Percentiles rank a stretch among this genome's conserved stretches.
Conservation (phyloP, 108 stramenopile species). For the Aurantiochytrium sp. region DNA sequence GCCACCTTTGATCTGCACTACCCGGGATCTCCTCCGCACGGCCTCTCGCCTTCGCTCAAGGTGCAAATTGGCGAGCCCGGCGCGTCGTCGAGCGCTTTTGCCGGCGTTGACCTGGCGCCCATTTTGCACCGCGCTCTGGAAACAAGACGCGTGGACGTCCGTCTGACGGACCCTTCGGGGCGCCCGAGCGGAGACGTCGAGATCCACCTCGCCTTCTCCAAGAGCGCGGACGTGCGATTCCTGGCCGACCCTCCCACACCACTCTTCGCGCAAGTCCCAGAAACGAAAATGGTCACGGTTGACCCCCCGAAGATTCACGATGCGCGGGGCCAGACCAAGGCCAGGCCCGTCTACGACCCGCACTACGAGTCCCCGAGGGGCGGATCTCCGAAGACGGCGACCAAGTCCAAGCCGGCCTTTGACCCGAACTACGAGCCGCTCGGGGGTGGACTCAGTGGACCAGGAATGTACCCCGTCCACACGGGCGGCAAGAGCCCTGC, state of each 20-base stretch:
- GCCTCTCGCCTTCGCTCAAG: background rate
- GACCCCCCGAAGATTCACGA: background rate
- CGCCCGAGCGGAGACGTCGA: background rate
- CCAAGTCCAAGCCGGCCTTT: no score
- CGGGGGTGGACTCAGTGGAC: no score
- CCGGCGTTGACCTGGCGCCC: background rate
- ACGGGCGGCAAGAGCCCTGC: no score
- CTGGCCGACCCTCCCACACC: background rate
- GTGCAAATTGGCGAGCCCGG: background rate
- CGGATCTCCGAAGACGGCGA: no score
- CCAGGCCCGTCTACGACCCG: no score
- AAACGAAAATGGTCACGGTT: no score
- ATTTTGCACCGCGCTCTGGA: background rate
- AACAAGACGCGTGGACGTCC: background rate
- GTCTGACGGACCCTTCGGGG: background rate
- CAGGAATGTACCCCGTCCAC: no score
- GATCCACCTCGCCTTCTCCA: background rate
- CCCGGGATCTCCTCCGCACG: background rate
- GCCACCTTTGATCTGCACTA: conserved; percentile 19
- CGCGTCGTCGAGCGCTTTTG: background rate
- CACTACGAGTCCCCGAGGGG: no score
- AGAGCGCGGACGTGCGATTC: no score
- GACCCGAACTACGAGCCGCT: no score
- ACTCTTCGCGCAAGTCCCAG: background rate
- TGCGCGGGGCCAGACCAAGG: no score